Evolutionary conservation across 306 rosid species (phyloP).

Genomic region (Sechiopsis laciniata): DNA sequence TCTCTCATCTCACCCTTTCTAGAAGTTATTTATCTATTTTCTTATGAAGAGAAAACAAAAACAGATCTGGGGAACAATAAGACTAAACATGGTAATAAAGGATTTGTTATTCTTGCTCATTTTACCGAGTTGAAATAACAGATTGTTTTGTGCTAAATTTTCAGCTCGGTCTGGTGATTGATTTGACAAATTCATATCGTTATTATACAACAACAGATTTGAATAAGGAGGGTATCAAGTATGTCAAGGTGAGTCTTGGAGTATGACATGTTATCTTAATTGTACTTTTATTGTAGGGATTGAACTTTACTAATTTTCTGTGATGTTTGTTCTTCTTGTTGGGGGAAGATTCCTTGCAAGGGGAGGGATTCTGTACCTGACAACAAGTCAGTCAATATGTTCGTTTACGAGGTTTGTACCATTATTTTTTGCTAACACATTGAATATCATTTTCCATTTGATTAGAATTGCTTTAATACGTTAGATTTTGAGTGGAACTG

Average conservation of each 20-base stretch:
- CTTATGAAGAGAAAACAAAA: not conserved
- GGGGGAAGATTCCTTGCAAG: constrained; percentile 79
- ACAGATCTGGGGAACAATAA: not conserved
- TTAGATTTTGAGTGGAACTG: not conserved
- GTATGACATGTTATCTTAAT: constrained; percentile 22
- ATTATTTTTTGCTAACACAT: constrained; percentile 11
- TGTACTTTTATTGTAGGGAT: constrained; percentile 18
- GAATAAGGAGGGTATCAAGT: constrained; percentile 93
- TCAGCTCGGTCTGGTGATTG: constrained; percentile 98
- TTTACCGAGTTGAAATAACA: not conserved
- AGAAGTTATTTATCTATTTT: not conserved
- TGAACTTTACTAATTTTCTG: constrained; percentile 21
- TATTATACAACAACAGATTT: constrained; percentile 74
- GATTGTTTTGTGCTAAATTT: constrained; percentile 22
- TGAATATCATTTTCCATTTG: constrained; percentile 13
- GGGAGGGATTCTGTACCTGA: constrained; percentile 96
- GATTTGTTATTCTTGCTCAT: constrained; percentile 10
- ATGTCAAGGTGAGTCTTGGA: constrained; percentile 65
- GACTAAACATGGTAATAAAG: not conserved
- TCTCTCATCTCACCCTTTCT: no score
- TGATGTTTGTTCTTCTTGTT: constrained; percentile 29
- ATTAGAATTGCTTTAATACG: constrained; percentile 16
- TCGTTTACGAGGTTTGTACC: constrained; percentile 82
- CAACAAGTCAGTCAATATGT: constrained; percentile 72
- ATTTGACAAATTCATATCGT: constrained; percentile 86